Base-by-base conservation (phyloP, 2,329 filamentous ascomycete species). In the Fusarium chaquense region DNA sequence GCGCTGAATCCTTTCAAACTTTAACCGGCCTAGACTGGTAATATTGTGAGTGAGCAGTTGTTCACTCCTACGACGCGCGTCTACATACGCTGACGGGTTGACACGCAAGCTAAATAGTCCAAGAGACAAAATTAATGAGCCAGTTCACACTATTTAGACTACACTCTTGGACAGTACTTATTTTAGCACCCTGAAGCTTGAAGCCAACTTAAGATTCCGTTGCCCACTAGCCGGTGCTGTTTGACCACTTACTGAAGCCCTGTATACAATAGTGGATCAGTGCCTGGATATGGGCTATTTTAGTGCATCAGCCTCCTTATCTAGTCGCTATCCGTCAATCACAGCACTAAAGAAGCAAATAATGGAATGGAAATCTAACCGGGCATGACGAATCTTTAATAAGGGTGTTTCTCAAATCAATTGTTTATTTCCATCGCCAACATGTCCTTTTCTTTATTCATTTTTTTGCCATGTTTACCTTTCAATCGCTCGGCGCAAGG, bases 381-480 rank as follows among this genome's bases (percentile, higher is more conserved):
- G 6, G 10, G 24, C 15, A 43, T 35, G 6, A 26, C 15, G n/a
- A 5, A 50, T n/a, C 12, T 10, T 15, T 24, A 22, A 50, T 13
- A 24, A 33, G 26, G 2, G 10, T 9, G 4, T 8, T 15, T 8
- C 20, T 20, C 20, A 35, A 11, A 30, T 30, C 16, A 30, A 6
- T 13, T 20, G 12, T 30, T 22, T 30, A 10, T 32, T 32, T 24
- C 35, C 11, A 18, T 52, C 1, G 35, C 32, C 11, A 44, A 15
- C 15, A 59, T 69, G 65, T 33, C 24, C n/a, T n/a, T 4, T 18
- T 36, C 22, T 26, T 10, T 5, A 13, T 7, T 20, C 22, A 15
- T 12, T 18, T 1, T 10, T 33, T 40, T 35, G 44, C 20, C 55
- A 71, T 71, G 69, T 32, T 67, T 18, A 66, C 61, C 58, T 32